Evolutionary conservation across 495 filamentous ascomycete genomes (phyloP).

Genomic region (Penicillium odoratum): DNA sequence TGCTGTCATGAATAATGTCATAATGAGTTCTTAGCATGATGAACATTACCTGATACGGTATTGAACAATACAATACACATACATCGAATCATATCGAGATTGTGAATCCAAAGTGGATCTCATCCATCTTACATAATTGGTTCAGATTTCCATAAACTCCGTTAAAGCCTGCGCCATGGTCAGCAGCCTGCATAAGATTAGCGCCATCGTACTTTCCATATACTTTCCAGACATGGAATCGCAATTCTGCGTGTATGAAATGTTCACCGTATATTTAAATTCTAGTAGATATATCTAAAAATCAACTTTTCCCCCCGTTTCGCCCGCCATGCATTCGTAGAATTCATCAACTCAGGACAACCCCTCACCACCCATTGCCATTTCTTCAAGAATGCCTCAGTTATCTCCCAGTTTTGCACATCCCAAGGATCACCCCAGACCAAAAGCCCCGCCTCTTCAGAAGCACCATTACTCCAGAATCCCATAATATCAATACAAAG

Average conservation of each 20-base stretch:
- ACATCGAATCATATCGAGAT: background rate
- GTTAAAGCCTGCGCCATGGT: slow-evolving; percentile 8
- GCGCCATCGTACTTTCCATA: no score
- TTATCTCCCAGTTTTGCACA: slow-evolving; percentile 50
- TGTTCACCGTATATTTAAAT: no score
- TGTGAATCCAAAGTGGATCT: background rate
- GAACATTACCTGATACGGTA: background rate
- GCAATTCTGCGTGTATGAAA: no score
- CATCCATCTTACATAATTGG: background rate
- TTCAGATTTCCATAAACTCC: background rate
- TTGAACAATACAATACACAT: background rate
- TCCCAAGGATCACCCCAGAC: slow-evolving; percentile 55
- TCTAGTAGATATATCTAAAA: slow-evolving; percentile 37
- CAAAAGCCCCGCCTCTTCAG: slow-evolving; percentile 39
- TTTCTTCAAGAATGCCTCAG: slow-evolving; percentile 48
- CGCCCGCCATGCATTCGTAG: slow-evolving; percentile 52
- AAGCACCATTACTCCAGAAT: slow-evolving; percentile 37
- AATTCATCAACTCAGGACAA: slow-evolving; percentile 45
- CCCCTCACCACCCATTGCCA: slow-evolving; percentile 54
- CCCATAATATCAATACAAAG: slow-evolving; percentile 50
- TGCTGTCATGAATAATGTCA: background rate
- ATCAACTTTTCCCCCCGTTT: slow-evolving; percentile 49
- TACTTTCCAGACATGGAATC: no score
- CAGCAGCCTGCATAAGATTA: slow-evolving; percentile 19
- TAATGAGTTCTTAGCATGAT: background rate